A percentile compares a stretch with the other conserved stretches of the same genome.
These are phyloP conservation scores for Debaryomycetaceae sp. DNA, from an alignment of 1,139 yeast species.

Conservation along the genomic window DNA sequence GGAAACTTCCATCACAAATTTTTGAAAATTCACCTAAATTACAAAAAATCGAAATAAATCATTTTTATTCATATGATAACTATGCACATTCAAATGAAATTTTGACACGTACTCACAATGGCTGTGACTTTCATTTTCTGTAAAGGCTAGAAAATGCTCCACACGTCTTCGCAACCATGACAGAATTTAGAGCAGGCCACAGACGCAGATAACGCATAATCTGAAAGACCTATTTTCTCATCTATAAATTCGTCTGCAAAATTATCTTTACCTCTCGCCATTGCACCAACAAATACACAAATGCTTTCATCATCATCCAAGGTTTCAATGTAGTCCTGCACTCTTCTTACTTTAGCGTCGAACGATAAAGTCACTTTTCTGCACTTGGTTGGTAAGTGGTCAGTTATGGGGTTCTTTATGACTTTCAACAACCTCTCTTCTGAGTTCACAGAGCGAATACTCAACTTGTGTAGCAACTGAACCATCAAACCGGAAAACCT, in stretches of 20 bases:
- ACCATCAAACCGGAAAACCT: conserved; percentile 98
- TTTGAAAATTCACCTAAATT: too few relatives aligned
- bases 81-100: not conserved
- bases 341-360: conserved; percentile 84
- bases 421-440: conserved; percentile 92
- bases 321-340: conserved; percentile 80
- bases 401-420: conserved; percentile 94
- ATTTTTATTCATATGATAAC: not conserved
- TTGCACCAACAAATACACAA: conserved; percentile 97
- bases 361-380: conserved; percentile 90
- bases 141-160: conserved; percentile 58
- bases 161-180: conserved; percentile 97
- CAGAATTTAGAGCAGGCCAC: conserved; percentile 98
- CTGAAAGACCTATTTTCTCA: conserved; percentile 92
- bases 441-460: conserved; percentile 90
- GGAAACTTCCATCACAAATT: too few relatives aligned
- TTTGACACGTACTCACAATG: not conserved
- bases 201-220: conserved; percentile 93
- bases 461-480: conserved; percentile 84
- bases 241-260: conserved; percentile 97
- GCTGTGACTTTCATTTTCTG: not conserved
- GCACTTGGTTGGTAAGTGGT: conserved; percentile 94
- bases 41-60: not conserved
- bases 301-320: conserved; percentile 87
- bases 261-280: conserved; percentile 97